Evolutionary conservation across 768 basidiomycete species (phyloP), one percentile per base, ranked within the genome.

Genomic region (Boletus tomentosulus): DNA sequence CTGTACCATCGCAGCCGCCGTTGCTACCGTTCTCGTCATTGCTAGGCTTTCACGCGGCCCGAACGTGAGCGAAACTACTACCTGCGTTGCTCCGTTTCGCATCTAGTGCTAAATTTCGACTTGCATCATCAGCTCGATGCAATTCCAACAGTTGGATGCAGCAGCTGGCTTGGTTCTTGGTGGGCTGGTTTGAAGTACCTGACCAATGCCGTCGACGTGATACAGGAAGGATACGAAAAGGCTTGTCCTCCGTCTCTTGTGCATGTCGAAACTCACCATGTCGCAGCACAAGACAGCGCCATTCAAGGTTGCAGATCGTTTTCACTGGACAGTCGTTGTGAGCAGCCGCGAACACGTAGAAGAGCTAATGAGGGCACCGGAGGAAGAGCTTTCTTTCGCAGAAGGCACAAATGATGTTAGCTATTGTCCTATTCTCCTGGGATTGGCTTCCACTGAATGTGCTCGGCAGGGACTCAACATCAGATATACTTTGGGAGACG

Each of bases 241-340:
- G 71, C 63, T 33, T 45, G 9, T 45, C 51, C 15, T 3, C 15
- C 24, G 22, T 31, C 24, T 51, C 35, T 8, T 3, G 3, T 6
- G 10, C 13, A 1, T 24, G 12, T 39, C 31, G n/a, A 10, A 19
- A 22, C 42, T 33, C 30, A 54, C 33, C 1, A 15, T 19, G 1
- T 16, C 34, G 12, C 10, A 71, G 71, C 58, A 67, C 58, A 63
- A 65, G 37, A 52, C 45, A 22, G 51, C 56, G 3, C 46, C 62
- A 16, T 74, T 71, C 61, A 71, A 69, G 47, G 52, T 71, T 28
- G 54, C 70, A 1, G 50, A 55, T 11, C 28, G 64, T 16, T 37
- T 48, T 11, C 57, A 60, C 41, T 81, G 79, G 78, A 56, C 66
- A 0, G 70, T 79, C 25, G 49, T 80, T 6, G 56, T 73, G 1